These are phyloP conservation scores for Monosporascus sp. DNA, from an alignment of 2,329 filamentous ascomycete species.

Conservation along the genomic window DNA sequence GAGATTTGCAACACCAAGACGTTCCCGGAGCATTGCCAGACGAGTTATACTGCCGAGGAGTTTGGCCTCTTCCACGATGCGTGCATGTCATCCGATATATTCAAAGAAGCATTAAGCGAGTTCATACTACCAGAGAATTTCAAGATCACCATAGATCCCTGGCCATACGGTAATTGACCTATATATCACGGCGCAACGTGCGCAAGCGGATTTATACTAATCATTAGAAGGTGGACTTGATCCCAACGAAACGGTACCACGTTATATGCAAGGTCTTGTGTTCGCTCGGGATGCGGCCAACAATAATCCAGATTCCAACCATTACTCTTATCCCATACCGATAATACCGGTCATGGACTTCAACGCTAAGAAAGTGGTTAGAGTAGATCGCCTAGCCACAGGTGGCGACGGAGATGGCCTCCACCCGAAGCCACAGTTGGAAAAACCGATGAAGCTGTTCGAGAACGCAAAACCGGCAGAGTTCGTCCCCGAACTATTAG, in stretches of 20 bases:
- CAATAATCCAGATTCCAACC: conserved; percentile 51
- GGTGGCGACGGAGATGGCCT: conserved; percentile 43
- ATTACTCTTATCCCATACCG: conserved; percentile 58
- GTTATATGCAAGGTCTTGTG: conserved; percentile 46
- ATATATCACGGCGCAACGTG: not conserved
- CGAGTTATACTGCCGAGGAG: conserved; percentile 35
- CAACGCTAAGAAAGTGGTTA: conserved; percentile 47
- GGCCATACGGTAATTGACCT: conserved; percentile 53
- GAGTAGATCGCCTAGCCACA: conserved; percentile 52
- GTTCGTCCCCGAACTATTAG: conserved; percentile 47
- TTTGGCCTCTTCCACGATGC: conserved; percentile 35
- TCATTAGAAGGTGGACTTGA: conserved; percentile 29
- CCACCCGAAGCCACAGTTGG: conserved; percentile 26
- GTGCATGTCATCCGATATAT: conserved; percentile 38
- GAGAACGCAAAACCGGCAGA: conserved; percentile 35
- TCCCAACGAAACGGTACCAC: conserved; percentile 32
- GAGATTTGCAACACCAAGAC: conserved; percentile 23
- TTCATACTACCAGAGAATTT: conserved; percentile 42
- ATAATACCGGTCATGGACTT: conserved; percentile 56
- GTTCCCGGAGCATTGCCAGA: conserved; percentile 28
- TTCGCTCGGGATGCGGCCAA: conserved; percentile 39
- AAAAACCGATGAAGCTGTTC: conserved; percentile 41
- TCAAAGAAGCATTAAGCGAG: conserved; percentile 42
- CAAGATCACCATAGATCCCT: conserved; percentile 46
- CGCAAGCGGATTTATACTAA: not conserved